These are phyloP conservation scores for Eucalyptus brandiana DNA, from an alignment of 345 rosid genomes.

Conservation along the genomic window DNA sequence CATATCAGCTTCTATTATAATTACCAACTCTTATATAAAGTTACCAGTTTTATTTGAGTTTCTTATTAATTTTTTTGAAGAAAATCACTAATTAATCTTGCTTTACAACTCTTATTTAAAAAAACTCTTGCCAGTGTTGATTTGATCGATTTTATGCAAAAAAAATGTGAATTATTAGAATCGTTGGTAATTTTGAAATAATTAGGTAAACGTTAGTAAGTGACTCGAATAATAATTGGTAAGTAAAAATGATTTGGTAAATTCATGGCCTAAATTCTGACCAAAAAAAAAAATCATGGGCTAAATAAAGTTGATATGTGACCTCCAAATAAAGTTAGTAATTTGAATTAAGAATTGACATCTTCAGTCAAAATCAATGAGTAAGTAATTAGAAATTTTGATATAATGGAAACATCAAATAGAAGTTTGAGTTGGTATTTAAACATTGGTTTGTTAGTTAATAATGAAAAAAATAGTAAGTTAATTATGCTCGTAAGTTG, in stretches of 20 bases:
- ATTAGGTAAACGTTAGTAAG: no score
- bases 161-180: no score
- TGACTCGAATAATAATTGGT: no score
- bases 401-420: background rate
- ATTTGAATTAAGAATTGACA: background rate
- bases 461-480: background rate
- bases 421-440: background rate
- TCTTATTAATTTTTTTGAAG: no score
- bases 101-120: background rate
- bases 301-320: no score
- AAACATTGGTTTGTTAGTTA: background rate
- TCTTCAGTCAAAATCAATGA: background rate
- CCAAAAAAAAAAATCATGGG: no score
- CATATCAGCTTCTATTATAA: background rate
- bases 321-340: no score
- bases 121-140: background rate
- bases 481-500: background rate
- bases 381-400: background rate
- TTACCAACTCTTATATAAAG: background rate
- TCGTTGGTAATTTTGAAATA: no score
- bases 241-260: no score
- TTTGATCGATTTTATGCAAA: background rate
- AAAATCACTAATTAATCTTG: no score
- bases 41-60: background rate
- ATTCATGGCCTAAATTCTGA: no score